Base-by-base conservation (phyloP, 768 basidiomycete species). In the Russula emetica region DNA sequence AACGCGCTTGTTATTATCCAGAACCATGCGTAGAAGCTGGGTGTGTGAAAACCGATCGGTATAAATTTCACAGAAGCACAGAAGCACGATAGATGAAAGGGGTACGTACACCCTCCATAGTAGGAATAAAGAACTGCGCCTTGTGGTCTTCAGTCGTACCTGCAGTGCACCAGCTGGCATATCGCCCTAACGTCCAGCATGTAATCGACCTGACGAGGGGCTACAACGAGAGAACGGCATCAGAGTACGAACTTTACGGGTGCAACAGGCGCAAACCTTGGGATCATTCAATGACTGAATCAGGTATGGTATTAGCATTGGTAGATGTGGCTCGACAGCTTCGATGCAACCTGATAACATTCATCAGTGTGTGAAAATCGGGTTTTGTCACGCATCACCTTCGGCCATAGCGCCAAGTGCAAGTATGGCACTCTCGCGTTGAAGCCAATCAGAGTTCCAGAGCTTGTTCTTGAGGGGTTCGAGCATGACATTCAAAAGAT, bases 111-210 rank as follows among this genome's bases (percentile, higher is more conserved):
- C 95, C 97, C 81, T 99, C 97, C 87, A 99, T 92, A 16, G 94
- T 96, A 0, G 97, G 97, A 34, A 98, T 87, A 73, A 99, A 99
- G 77, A 88, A 98, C 60, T 80, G 81, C 59, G 82, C 87, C 76
- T 90, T 92, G 78, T 96, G 94, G 57, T 94, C 93, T 61, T 92
- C 88, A 3, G 88, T 88, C 64, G 82, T 79, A 30, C 85, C 82
- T 72, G 89, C 86, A n/a, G 91, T 92, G 69, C 90, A 93, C 97
- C 97, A 99, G 71, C 90, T 93, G 36, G 96, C 93, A 75, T 99
- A 99, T 56, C 97, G 88, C 18, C 97, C 96, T n/a, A 99, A 81
- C 0, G 96, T 98, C 97, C 97, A 99, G 74, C 97, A 99, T 18
- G 95, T 94, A 71, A 99, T 99, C 2, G 97, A 98, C 62, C 97